phyloP scores from a whole-genome alignment of 345 rosid genomes.

The Dipteronia dyeriana region DNA sequence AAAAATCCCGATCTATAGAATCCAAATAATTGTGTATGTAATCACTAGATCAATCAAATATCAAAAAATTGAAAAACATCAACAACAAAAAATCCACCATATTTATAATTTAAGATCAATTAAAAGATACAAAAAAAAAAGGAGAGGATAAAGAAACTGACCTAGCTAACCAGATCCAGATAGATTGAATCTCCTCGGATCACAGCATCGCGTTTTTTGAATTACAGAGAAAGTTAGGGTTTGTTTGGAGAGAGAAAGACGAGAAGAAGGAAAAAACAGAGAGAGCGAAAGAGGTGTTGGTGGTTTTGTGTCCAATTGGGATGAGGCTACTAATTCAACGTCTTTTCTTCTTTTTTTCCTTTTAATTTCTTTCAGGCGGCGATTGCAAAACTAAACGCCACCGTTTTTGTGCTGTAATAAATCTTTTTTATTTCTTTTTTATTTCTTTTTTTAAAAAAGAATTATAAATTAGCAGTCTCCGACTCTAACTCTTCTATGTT shows the following conservation, averaged over 20 bases:
- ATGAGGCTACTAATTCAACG: conserved; percentile 38
- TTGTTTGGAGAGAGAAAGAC: conserved; percentile 19
- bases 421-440: no score
- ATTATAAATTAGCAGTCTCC: no score
- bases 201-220: conserved; percentile 22
- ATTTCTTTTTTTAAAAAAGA: no score
- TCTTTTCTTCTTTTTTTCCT: conserved; percentile 17
- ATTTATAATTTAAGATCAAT: background rate
- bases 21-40: background rate
- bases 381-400: background rate
- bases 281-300: conserved; percentile 16
- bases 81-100: background rate
- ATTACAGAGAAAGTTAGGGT: conserved; percentile 31
- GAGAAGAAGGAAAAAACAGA: background rate
- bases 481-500: no score
- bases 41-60: conserved; percentile 8
- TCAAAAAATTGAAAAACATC: background rate
- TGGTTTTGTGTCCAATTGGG: conserved; percentile 21
- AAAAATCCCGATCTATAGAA: conserved; percentile 4
- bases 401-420: background rate
- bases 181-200: conserved; percentile 13
- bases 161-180: conserved; percentile 36
- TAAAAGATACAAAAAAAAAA: background rate
- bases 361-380: conserved; percentile 25
- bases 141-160: background rate